Evolutionary conservation across 2,329 filamentous ascomycete species (phyloP), one percentile per base, ranked within the genome.

Genomic region (Alternaria sp.): DNA sequence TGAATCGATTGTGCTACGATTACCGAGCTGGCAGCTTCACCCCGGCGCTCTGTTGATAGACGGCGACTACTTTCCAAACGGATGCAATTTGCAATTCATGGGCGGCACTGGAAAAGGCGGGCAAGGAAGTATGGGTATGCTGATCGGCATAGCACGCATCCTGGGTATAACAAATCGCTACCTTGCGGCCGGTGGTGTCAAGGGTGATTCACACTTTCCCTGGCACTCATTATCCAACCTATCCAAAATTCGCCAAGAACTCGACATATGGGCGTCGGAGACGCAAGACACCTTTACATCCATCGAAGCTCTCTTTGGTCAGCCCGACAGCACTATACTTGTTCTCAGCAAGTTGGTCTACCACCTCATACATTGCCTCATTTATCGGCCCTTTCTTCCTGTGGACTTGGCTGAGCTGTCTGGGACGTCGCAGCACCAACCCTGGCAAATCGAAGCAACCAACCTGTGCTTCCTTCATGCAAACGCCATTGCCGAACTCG

Each of bases 391-490:
- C 0, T 96, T 96, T 76, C 81, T 96, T 5, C 92, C 92, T 0
- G 90, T 96, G 61, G 90, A 96, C 74, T 82, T 96, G 3, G 86
- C 89, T 24, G 92, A 96, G 74, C 84, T 96, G 6, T 86, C 90
- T 11, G 90, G 90, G 13, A 89, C 86, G 0, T 90, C 90, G 1
- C 92, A 96, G 70, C 91, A 96, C 66, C 92, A 96, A 73, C 93
- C 91, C 28, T 96, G 92, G 92, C 92, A 96, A 73, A 94, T 96
- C 46, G 91, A 96, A 73, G 91, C 92, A 0, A 96, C 92, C 0
- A 94, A 95, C 69, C 84, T 94, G 72, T 96, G 92, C 76, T 95
- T 89, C 73, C 80, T 93, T 17, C 92, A 96, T 66, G 92, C 92
- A 5, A 96, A 96, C 70, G 91, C 92, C 5, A 93, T 96, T 51